Base-by-base conservation (phyloP, 73 alveolate genomes). In the Paramecium sexaurelia region DNA sequence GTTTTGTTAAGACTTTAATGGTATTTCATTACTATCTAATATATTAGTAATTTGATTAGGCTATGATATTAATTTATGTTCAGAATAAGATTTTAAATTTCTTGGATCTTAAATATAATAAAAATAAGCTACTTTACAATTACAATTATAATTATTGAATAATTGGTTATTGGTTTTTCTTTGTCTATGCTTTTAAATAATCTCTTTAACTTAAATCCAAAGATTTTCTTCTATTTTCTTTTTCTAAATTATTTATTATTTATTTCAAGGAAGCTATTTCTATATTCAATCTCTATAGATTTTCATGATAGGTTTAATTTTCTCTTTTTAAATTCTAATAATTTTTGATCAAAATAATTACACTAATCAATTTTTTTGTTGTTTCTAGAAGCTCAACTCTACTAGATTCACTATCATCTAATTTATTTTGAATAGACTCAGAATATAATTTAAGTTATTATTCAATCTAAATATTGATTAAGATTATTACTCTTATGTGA, bases 401-500 rank as follows among this genome's bases (percentile, higher is more conserved):
- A 9, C 40, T 36, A 33, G 55, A 17, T 73, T 73, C 87, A 33
- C 66, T 36, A 6, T 73, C 87, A 36, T 73, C 87, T 73, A 73
- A 73, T 17, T 73, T 73, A 39, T 33, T 36, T 73, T 73, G 15
- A 13, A 73, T 7, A 36, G 87, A 73, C 56, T 73, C 87, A 9
- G 87, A 61, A 73, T 73, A 73, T 73, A 73, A 73, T 36, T 73
- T 73, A 5, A 73, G 36, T 73, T 73, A 73, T 73, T 73, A 36
- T 39, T 73, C 87, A 36, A 73, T 36, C 87, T 73, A 36, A 11
- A 13, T 22, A 24, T 10, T 41, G 4, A 2, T 22, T 0, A 26
- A 22, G 0, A 73, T n/a, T 3, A 8, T n/a, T 78, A 78, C 90
- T 43, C 75, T 78, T 6, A 78, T 78, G 20, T 78, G 90, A 41